A percentile compares a stretch with the other conserved stretches of the same genome.
Conservation (phyloP, 495 filamentous ascomycete species). For the Talaromyces proteolyticus region DNA sequence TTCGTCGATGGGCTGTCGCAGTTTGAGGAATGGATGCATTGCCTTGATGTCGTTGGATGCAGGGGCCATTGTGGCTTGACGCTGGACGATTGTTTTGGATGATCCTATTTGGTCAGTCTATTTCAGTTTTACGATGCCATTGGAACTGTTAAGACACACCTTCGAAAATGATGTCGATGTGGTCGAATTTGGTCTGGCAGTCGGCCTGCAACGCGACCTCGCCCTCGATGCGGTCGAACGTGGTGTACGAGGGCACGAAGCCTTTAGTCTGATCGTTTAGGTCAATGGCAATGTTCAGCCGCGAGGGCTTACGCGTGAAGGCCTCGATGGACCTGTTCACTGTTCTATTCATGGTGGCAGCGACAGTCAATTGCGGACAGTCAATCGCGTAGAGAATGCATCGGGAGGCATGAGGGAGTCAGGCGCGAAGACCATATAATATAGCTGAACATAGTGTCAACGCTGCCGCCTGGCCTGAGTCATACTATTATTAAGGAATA, state of each 20-base stretch:
- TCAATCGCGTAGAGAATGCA: too few species aligned
- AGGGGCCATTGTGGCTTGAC: constrained; percentile 34
- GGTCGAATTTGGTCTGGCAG: constrained; percentile 69
- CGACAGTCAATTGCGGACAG: too few species aligned
- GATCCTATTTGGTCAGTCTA: constrained; percentile 25
- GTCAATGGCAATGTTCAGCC: constrained; percentile 29
- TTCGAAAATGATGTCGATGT: constrained; percentile 74
- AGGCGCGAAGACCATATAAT: too few species aligned
- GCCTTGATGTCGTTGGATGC: constrained; percentile 46
- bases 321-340: too few species aligned
- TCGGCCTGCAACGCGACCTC: constrained; percentile 52
- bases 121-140: constrained; percentile 15
- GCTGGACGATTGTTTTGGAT: constrained; percentile 46
- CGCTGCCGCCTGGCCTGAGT: too few species aligned
- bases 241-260: constrained; percentile 49
- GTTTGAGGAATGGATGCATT: constrained; percentile 65
- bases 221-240: constrained; percentile 54
- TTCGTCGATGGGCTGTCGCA: constrained; percentile 72
- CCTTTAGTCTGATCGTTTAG: constrained; percentile 25
- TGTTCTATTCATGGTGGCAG: too few species aligned
- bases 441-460: too few species aligned
- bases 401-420: too few species aligned
- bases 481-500: too few species aligned
- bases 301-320: constrained; percentile 17
- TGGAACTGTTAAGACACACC: constrained; percentile 48